Base-by-base conservation (phyloP, 371 early-diverging fungal genomes). In the Mucor saturninus region DNA sequence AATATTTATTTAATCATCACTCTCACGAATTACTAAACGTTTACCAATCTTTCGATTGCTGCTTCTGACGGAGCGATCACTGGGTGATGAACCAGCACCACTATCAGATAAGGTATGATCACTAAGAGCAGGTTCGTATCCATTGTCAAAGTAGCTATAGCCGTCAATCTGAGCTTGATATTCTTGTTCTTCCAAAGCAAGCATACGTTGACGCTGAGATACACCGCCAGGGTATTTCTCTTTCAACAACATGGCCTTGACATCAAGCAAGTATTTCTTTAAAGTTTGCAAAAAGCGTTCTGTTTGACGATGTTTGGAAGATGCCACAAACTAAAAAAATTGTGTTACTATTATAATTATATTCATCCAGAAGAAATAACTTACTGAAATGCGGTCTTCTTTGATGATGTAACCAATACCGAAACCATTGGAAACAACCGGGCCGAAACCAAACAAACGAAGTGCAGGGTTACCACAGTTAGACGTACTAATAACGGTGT, bases 381-480 rank as follows among this genome's bases (percentile, higher is more conserved):
- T 82, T 74, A 82, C 83, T 0, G 84, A 74, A 51, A 84, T 78
- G 6, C 82, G 78, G 53, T 87, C 85, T 59, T 90, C 84, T 64
- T 93, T 92, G 68, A 95, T 89, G 82, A 93, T 91, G 78, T 95
- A 95, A 11, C 95, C 95, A 63, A 92, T 77, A 55, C 94, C 95
- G 75, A 89, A 95, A 5, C 96, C 96, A 73, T 94, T 90, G n/a
- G 91, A 84, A 1, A 95, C 94, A 45, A 92, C 93, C 62, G 94
- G 92, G 28, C 95, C 96, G 89, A 94, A 95, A 5, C 96, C 96
- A 73, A 94, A 95, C 2, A 91, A 88, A 31, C 89, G 83, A 50
- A 93, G 85, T 43, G 91, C 88, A 45, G 94, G 92, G 52, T 92
- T 90, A 49, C 92, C 85, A 71, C 95, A 91, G 73, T 96, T 94